Evolutionary conservation across 805 yeast species (phyloP).

Genomic region (Vanderwaltozyma tropicalis): DNA sequence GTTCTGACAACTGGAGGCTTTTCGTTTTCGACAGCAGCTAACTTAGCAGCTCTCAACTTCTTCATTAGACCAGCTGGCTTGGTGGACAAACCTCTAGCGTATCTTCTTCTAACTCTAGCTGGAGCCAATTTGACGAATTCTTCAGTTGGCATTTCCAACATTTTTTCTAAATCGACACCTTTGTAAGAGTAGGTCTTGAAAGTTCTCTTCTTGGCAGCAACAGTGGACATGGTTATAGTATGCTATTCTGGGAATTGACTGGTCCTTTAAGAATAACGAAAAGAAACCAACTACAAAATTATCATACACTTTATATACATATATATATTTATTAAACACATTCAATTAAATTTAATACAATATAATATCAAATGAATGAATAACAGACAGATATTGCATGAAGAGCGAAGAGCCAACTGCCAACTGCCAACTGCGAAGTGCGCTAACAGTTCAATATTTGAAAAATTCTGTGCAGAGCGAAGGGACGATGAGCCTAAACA

Average conservation of each 20-base stretch:
- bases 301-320: background rate
- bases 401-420: no score
- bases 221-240: constrained; percentile 15
- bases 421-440: no score
- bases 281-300: no score
- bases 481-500: no score
- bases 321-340: no score
- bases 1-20: constrained; percentile 98
- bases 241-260: constrained; percentile 4
- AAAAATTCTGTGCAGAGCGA: no score
- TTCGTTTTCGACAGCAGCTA: constrained; percentile 81
- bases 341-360: no score
- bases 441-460: no score
- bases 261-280: background rate
- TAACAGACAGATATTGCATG: no score
- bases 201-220: constrained; percentile 65
- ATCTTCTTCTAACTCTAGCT: constrained; percentile 99
- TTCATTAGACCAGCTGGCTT: constrained; percentile 93
- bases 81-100: constrained; percentile 92
- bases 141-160: constrained; percentile 89
- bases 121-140: constrained; percentile 94
- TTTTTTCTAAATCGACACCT: constrained; percentile 94
- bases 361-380: no score
- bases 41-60: constrained; percentile 96
- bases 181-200: constrained; percentile 97